Percentiles rank a stretch among this genome's conserved stretches.
Conservation (phyloP, 1,139 yeast species). For the Pichia sp. region DNA sequence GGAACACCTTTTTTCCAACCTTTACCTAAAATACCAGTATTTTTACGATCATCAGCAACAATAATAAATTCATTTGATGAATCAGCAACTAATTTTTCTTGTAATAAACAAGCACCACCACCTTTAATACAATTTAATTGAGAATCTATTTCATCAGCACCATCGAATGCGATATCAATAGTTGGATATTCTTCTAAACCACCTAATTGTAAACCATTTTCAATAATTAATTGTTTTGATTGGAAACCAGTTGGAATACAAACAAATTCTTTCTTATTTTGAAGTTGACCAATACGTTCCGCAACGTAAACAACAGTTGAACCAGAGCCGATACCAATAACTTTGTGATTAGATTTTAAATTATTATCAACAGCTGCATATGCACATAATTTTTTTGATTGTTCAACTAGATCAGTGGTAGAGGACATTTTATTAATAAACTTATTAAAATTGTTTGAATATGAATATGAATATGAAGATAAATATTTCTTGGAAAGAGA, state of each 20-base stretch:
- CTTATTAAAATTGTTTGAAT: neutral
- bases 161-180: slow-evolving; percentile 92
- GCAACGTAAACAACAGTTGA: slow-evolving; percentile 95
- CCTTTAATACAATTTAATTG: slow-evolving; percentile 87
- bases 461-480: neutral
- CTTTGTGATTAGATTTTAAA: slow-evolving; percentile 61
- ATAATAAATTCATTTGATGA: slow-evolving; percentile 72
- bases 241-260: slow-evolving; percentile 98
- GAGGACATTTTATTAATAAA: slow-evolving; percentile 5
- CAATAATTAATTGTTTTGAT: slow-evolving; percentile 76
- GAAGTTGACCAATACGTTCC: slow-evolving; percentile 76
- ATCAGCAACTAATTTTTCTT: slow-evolving; percentile 89
- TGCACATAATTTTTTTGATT: slow-evolving; percentile 82
- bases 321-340: slow-evolving; percentile 94
- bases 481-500: neutral
- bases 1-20: slow-evolving; percentile 92
- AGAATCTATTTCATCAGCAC: slow-evolving; percentile 94
- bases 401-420: slow-evolving; percentile 37
- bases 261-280: slow-evolving; percentile 50
- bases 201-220: slow-evolving; percentile 74
- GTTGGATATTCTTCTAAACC: slow-evolving; percentile 74
- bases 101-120: slow-evolving; percentile 97
- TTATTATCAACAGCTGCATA: slow-evolving; percentile 89
- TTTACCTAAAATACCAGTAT: slow-evolving; percentile 63
- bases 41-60: slow-evolving; percentile 91